A percentile compares a stretch with the other conserved stretches of the same genome.
phyloP scores from a whole-genome alignment of 2,329 filamentous ascomycete genomes.

The Pestalotiopsis sp. region DNA sequence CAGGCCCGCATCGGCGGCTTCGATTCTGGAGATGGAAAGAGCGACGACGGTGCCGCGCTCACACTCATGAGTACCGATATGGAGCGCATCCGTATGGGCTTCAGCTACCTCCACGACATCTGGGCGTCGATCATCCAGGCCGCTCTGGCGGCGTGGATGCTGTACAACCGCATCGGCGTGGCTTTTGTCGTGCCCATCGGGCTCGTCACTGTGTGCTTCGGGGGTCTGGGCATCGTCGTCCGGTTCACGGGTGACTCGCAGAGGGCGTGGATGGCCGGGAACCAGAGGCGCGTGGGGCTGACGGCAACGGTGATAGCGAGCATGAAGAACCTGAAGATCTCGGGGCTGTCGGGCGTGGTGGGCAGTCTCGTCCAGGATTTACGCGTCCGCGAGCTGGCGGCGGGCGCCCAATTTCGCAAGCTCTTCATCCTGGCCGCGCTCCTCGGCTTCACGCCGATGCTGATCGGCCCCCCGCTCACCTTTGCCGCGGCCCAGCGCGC shows the following conservation, averaged over 20 bases:
- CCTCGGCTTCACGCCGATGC: conserved; percentile 22
- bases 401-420: conserved; percentile 35
- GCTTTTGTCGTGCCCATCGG: conserved; percentile 50
- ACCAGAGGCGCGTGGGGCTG: conserved; percentile 34
- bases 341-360: conserved; percentile 33
- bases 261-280: conserved; percentile 35
- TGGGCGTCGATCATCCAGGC: conserved; percentile 45
- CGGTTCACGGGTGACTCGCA: conserved; percentile 29
- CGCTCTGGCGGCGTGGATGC: conserved; percentile 45
- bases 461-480: conserved; percentile 28
- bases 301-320: conserved; percentile 36
- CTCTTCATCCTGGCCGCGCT: conserved; percentile 35
- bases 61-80: conserved; percentile 52
- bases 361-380: conserved; percentile 31
- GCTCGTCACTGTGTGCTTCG: conserved; percentile 34
- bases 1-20: conserved; percentile 12
- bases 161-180: conserved; percentile 46
- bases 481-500: conserved; percentile 29
- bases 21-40: not conserved
- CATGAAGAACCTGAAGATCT: conserved; percentile 45
- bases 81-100: conserved; percentile 40
- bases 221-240: conserved; percentile 21
- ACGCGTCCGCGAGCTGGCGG: conserved; percentile 36
- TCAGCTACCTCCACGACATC: conserved; percentile 37
- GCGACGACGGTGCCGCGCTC: conserved; percentile 41